Conservation (phyloP, 139 green algal genomes). For the Edaphochlamys debaryana region DNA sequence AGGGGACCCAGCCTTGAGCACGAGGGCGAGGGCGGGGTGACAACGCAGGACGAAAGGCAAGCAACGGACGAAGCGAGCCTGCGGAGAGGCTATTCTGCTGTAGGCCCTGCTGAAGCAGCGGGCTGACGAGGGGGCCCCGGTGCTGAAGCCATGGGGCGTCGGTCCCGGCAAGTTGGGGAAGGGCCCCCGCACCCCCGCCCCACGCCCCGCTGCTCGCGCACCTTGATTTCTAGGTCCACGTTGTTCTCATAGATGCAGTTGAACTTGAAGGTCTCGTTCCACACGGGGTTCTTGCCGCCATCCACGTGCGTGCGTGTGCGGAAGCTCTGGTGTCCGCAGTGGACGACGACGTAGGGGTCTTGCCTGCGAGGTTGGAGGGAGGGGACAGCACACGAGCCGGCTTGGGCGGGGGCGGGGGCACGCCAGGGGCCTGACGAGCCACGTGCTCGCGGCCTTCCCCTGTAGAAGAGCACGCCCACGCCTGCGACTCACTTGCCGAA, state of each 20-base stretch:
- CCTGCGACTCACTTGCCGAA: constrained; percentile 1
- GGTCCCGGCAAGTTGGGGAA: not conserved
- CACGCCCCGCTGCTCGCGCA: too few species aligned
- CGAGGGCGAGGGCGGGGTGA: too few species aligned
- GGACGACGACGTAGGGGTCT: constrained; percentile 40
- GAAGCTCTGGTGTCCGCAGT: constrained; percentile 17
- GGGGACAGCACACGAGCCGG: not conserved
- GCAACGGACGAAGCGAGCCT: too few species aligned
- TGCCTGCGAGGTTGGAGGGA: not conserved
- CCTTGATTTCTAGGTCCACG: constrained; percentile 10
- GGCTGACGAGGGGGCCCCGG: too few species aligned
- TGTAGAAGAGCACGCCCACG: not conserved
- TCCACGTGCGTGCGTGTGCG: constrained; percentile 8
- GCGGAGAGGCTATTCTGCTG: too few species aligned
- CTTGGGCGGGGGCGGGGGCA: not conserved
- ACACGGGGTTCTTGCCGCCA: constrained; percentile 28
- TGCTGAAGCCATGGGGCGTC: not conserved
- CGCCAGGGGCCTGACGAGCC: too few species aligned
- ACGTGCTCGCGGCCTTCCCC: not conserved
- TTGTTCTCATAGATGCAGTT: constrained; percentile 36
- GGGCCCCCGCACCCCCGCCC: too few species aligned
- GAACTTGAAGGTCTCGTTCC: constrained; percentile 43
- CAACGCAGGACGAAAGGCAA: too few species aligned
- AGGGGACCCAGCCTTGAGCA: too few species aligned
- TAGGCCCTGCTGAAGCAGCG: not conserved